A percentile compares a stretch with the other conserved stretches of the same genome.
These are phyloP conservation scores for Coemansia sp. DNA, from an alignment of 192 early-diverging fungal species.

Conservation along the genomic window DNA sequence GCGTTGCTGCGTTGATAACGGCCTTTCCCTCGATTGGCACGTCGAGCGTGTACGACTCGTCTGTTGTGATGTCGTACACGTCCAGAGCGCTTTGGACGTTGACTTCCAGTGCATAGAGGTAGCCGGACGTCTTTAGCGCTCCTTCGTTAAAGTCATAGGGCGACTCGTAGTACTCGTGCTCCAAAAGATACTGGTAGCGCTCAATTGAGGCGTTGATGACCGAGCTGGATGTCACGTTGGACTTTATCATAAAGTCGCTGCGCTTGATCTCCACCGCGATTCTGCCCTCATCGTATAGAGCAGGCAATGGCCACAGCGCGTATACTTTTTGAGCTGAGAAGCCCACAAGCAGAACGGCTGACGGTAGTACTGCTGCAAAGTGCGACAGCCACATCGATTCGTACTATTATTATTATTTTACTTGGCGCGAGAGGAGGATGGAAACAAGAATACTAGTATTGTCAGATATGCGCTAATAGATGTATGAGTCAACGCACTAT, in stretches of 20 bases:
- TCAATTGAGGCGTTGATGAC: slow-evolving; percentile 58
- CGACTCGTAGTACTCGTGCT: slow-evolving; percentile 58
- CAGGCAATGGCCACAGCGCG: slow-evolving; percentile 47
- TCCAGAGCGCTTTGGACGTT: slow-evolving; percentile 52
- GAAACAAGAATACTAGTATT: no score
- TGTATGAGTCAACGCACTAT: no score
- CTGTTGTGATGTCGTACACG: slow-evolving; percentile 60
- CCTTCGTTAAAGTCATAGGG: slow-evolving; percentile 48
- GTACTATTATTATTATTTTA: background rate
- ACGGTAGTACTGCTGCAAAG: slow-evolving; percentile 3
- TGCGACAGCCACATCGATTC: slow-evolving; percentile 1
- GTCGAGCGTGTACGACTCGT: slow-evolving; percentile 71
- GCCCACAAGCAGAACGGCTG: slow-evolving; percentile 7
- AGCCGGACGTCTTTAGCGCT: slow-evolving; percentile 44
- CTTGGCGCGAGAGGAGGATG: no score
- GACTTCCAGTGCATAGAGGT: slow-evolving; percentile 43
- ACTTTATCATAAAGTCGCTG: slow-evolving; percentile 59
- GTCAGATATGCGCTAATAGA: no score
- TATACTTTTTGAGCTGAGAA: background rate
- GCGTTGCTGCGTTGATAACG: slow-evolving; percentile 58
- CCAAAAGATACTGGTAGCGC: slow-evolving; percentile 61
- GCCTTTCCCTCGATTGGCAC: slow-evolving; percentile 59
- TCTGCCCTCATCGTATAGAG: slow-evolving; percentile 31
- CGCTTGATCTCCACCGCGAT: slow-evolving; percentile 59
- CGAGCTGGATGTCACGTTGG: slow-evolving; percentile 61